phyloP scores from a whole-genome alignment of 176 grass and related monocot species.

The Cenchrus purpureus region DNA sequence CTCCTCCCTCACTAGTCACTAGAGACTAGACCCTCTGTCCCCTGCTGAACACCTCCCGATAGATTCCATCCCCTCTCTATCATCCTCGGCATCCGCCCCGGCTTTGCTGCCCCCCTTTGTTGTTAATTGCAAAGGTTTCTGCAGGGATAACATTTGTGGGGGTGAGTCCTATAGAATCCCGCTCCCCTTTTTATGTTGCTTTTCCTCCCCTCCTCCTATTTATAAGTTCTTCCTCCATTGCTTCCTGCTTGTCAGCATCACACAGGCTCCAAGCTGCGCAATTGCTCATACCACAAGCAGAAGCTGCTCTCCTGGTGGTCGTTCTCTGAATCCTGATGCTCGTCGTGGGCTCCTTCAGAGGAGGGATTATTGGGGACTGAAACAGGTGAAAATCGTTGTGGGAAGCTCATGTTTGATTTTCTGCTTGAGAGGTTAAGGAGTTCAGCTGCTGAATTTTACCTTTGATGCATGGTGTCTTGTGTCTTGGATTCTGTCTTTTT shows the following conservation, averaged over 20 bases:
- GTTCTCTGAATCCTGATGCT: background rate
- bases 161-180: constrained; percentile 55
- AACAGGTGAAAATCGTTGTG: constrained; percentile 33
- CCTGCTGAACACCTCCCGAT: constrained; percentile 54
- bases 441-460: constrained; percentile 24
- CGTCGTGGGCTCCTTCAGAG: background rate
- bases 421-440: background rate
- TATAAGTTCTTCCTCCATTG: constrained; percentile 38
- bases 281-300: background rate
- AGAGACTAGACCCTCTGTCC: background rate
- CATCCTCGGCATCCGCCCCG: constrained; percentile 49
- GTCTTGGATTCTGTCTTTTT: background rate
- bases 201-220: constrained; percentile 31
- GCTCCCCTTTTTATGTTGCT: constrained; percentile 62
- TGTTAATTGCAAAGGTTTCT: constrained; percentile 68
- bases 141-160: constrained; percentile 67
- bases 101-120: background rate
- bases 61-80: constrained; percentile 69
- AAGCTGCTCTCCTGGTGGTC: background rate
- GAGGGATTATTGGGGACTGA: background rate
- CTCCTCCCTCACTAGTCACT: background rate
- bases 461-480: background rate
- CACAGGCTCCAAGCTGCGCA: background rate
- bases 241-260: constrained; percentile 36
- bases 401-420: background rate